phyloP scores from a whole-genome alignment of 139 green algal species.

The Dunaliella primolecta region DNA sequence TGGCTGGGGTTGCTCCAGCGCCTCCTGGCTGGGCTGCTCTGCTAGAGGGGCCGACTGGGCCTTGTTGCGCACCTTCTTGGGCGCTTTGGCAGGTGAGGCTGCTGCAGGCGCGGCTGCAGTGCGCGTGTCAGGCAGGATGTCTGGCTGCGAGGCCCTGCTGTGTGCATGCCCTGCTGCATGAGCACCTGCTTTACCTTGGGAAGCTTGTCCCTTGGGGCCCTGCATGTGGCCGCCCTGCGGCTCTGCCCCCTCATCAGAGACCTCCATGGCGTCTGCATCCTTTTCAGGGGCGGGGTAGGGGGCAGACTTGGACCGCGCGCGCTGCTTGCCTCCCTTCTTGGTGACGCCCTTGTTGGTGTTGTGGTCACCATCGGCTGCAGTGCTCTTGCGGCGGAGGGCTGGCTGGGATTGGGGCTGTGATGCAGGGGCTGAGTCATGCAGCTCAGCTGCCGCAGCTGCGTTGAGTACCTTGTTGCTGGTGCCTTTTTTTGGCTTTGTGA shows the following conservation, averaged over 20 bases:
- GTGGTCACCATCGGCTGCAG: background rate
- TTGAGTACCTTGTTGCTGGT: background rate
- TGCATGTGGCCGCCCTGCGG: too few species aligned
- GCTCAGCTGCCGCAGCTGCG: background rate
- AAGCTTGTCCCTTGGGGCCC: too few species aligned
- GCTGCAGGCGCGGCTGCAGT: background rate
- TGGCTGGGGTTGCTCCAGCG: background rate
- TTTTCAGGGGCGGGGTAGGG: background rate
- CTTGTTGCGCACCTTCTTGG: background rate
- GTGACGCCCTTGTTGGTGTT: background rate
- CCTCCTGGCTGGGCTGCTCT: background rate
- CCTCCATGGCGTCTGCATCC: background rate
- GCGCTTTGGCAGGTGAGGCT: background rate
- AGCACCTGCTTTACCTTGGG: too few species aligned
- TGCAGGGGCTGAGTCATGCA: background rate
- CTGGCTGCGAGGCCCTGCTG: too few species aligned
- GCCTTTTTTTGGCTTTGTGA: background rate
- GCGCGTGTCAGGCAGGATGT: too few species aligned
- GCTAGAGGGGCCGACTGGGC: background rate
- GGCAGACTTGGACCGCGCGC: conserved; percentile 1
- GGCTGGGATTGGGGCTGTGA: background rate
- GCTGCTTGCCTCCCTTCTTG: background rate
- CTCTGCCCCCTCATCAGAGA: background rate
- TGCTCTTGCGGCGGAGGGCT: background rate
- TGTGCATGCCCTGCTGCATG: too few species aligned